phyloP scores from a whole-genome alignment of 1,139 yeast species.

The Pichia sp. region DNA sequence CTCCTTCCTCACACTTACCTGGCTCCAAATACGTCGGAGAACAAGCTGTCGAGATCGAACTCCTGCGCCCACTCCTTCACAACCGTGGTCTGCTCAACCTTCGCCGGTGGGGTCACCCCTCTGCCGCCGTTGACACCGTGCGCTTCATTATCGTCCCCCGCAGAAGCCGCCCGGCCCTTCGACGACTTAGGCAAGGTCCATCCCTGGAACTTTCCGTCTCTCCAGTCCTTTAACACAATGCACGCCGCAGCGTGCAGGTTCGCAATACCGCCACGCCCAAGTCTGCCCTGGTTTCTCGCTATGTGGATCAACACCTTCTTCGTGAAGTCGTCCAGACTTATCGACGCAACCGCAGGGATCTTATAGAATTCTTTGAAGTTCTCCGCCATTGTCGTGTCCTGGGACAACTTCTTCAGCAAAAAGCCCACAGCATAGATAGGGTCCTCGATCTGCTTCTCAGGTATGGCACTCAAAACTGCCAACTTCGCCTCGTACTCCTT shows the following conservation, averaged over 20 bases:
- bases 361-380: slow-evolving; percentile 68
- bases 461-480: slow-evolving; percentile 82
- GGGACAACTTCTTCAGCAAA: slow-evolving; percentile 69
- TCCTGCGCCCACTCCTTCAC: slow-evolving; percentile 93
- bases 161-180: slow-evolving; percentile 33
- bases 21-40: slow-evolving; percentile 35
- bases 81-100: slow-evolving; percentile 71
- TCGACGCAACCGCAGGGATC: slow-evolving; percentile 74
- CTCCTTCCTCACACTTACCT: neutral
- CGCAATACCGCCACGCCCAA: slow-evolving; percentile 91
- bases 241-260: slow-evolving; percentile 81
- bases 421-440: slow-evolving; percentile 79
- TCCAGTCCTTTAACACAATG: slow-evolving; percentile 88
- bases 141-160: slow-evolving; percentile 26
- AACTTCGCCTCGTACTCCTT: slow-evolving; percentile 80
- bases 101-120: slow-evolving; percentile 32
- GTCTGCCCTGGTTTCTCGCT: slow-evolving; percentile 88
- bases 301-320: slow-evolving; percentile 87
- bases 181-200: slow-evolving; percentile 84
- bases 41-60: slow-evolving; percentile 82
- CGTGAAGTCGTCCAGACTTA: slow-evolving; percentile 57
- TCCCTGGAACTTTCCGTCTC: slow-evolving; percentile 90
- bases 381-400: slow-evolving; percentile 69
- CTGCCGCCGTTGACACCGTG: slow-evolving; percentile 31
- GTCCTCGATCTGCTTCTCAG: slow-evolving; percentile 81